Evolutionary conservation across 257 asterid species (phyloP), one percentile per base, ranked within the genome.

Genomic region (Scutellaria minor): DNA sequence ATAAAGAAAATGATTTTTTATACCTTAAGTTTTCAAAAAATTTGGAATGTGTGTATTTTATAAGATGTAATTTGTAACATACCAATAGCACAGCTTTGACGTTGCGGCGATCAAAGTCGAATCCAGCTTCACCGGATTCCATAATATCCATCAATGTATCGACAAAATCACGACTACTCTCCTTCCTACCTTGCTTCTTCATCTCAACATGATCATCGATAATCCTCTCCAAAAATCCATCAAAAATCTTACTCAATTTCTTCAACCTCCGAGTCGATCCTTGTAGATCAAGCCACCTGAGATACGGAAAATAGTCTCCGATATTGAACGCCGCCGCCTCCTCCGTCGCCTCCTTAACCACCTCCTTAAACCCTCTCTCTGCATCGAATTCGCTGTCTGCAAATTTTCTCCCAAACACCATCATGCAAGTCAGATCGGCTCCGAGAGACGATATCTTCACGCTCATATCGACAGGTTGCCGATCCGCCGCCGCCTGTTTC

Each of bases 371-470:
- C 71, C 77, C 77, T 5, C 20, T 69, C 22, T 69, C 80, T 24
- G 27, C 27, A 9, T 58, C 82, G 27, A 77, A 65, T 31, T 81
- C 80, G 12, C n/a, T 7, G 9, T 76, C 85, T 2, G 31, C 57
- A 14, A 46, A 81, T 63, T 77, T 81, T 72, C 47, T 73, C 74
- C 82, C 82, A 13, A 77, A 77, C 50, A 75, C 76, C 78, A 78
- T 81, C 70, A 75, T 2, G 20, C 83, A 78, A 1, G 60, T 75
- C 64, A 68, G 75, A 22, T 78, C 76, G 1, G 42, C 77, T 1
- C 24, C 51, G 1, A 73, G 2, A 3, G 68, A 37, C 18, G 42
- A 4, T 3, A 80, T 52, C 13, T 5, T 72, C 13, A 1, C 42
- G 37, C 79, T 78, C 51, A 75, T 3, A 6, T 81, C 81, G 1